Base-by-base conservation (phyloP, 495 filamentous ascomycete genomes). In the Aspergillus ellipticus region DNA sequence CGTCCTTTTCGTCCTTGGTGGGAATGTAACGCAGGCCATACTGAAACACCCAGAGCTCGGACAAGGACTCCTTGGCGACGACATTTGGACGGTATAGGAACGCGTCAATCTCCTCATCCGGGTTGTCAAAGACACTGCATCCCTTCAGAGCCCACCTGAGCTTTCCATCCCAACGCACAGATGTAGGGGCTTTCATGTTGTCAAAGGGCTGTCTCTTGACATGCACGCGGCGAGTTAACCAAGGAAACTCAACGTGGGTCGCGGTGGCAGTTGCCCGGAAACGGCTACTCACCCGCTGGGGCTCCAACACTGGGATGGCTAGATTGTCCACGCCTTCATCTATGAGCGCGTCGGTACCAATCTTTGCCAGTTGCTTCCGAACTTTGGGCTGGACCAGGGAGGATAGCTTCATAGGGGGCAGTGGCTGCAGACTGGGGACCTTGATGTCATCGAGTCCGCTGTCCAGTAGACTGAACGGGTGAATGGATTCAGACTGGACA, bases 1-100 rank as follows among this genome's bases (percentile, higher is more conserved):
- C 28, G 24, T 73, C 56, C 6, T 22, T 46, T 1, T 70, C 63
- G 3, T 22, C 9, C 2, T 29, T 11, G 1, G 46, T 9, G 1
- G 73, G 69, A 0, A 71, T 42, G 45, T 70, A 74, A 9, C 73
- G 71, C 16, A 74, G 53, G 1, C 73, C 73, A 19, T 66, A 69
- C 33, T 68, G 65, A 46, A 67, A 68, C 20, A 72, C 51, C 54
- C 62, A 63, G 20, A 64, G 59, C 10, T 67, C 51, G 5, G 56
- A 46, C 48, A 42, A 28, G 20, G 41, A 47, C 10, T 53, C 33
- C 15, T 43, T 16, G 13, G 31, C 31, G n/a, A 64, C 10, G 1
- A 59, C 15, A n/a, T 62, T 60, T 17, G 26, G 39, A 1, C 42
- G 51, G 28, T 46, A 28, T 11, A n/a, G 35, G 26, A 58, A 56